Base-by-base conservation (phyloP, 345 rosid genomes). In the Gossypium arboreum region DNA sequence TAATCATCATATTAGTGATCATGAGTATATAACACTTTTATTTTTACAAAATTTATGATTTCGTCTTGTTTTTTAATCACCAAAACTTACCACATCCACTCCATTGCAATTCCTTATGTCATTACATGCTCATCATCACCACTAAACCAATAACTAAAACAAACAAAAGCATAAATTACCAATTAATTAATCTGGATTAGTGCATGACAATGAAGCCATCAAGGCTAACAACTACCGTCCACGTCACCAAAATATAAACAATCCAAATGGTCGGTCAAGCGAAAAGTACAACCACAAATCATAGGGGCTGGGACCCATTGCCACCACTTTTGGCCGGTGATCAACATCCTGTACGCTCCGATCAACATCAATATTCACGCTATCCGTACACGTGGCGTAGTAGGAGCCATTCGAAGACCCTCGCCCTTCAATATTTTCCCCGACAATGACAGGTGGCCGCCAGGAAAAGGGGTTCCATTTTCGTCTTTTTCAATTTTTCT, bases 181-280 rank as follows among this genome's bases (percentile, higher is more conserved):
- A n/a, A 25, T 61, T 76, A 51, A 56, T 63, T 52, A 71, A 76
- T 59, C 25, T 59, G 39, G 16, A 75, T 77, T 62, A 71, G 68
- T 76, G 71, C 47, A n/a, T 41, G 75, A 55, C 70, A 73, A 77
- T 43, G 78, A 76, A 72, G 43, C 75, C 71, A 78, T 58, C 78
- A 29, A 59, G 66, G 56, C 78, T 57, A 75, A 73, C 66, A 72
- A 64, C 73, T 9, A 15, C 62, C 44, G 70, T 76, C 83, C 80
- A 79, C 83, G 27, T 82, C 83, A 79, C 68, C 67, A 12, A 56
- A 1, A 2, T 27, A 57, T 80, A 85, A 84, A 85, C 68, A 83
- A 79, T 79, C 86, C 55, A 24, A 57, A 65, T 77, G 85, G 93
- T 83, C 91, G 88, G 87, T 81, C 58, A 58, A 57, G 73, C 50